Base-by-base conservation (phyloP, 345 rosid species). In the Citrus sp. region DNA sequence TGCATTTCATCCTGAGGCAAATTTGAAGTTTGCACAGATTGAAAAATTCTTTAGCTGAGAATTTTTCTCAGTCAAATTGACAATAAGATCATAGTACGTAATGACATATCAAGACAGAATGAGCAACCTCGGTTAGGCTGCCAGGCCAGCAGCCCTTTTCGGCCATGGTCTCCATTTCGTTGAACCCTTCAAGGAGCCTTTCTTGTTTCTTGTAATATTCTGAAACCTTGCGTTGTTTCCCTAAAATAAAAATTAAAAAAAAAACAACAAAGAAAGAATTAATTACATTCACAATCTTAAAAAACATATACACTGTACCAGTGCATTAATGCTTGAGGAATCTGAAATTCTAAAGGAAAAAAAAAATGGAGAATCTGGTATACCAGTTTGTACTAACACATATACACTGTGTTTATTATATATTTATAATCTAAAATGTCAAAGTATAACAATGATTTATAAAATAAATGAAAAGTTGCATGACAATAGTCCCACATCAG, bases 181-280 rank as follows among this genome's bases (percentile, higher is more conserved):
- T 87, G 75, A 84, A 94, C 59, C 93, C 93, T 72, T 86, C 90
- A 8, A 90, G 92, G 24, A 94, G 97, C 79, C 83, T 87, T 77
- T 89, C 97, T 82, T 94, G 98, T 83, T 87, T 87, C 85, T 90
- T 83, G 89, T 93, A 93, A 72, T 93, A 93, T 79, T 90, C 95
- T 7, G 92, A 89, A 18, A 93, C 89, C 89, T 83, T 87, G 37
- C 90, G 82, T 71, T 91, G 87, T 76, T 91, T 94, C 76, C 82
- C 98, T 92, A 76, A 56, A 35, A 62, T 38, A 62, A n/a, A n/a
- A 32, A 28, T 28, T 28, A 2, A 32, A 32, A 32, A 30, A 30
- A 62, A 62, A 55, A 21, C 7, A 16, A 14, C 0, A 51, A 18
- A 51, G 21, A 51, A 51, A 51, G 6, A 51, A 12, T 12, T 42